Base-by-base conservation (phyloP, 129 eudicot genomes). In the Chrysanthemum seticuspe region DNA sequence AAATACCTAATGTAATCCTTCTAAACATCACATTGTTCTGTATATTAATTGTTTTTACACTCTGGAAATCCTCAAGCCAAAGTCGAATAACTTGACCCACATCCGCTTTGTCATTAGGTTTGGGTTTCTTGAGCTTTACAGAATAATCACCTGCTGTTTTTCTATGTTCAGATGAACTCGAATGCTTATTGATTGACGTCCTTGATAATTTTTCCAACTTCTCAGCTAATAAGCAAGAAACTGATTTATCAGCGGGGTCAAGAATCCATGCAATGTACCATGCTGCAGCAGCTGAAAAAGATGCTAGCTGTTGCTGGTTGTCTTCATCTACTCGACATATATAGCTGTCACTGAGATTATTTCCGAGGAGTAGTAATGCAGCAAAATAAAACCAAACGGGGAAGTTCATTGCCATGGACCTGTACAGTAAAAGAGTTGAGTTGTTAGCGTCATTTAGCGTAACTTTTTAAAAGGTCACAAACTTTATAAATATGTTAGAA, bases 261-360 rank as follows among this genome's bases (percentile, higher is more conserved):
- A 90, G 67, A 77, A 87, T 75, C 97, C 97, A 90, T 47, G 95
- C 87, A 67, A 90, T 85, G 67, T 79, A 90, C 83, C 87, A 81
- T 56, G 97, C 85, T 36, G 96, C 90, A 47, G 64, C 75, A 58
- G 80, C 82, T 60, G 80, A 80, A 84, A 65, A 73, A 64, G 78
- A 61, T 64, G 76, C 27, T 80, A 77, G 66, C 13, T 13, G 73
- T 14, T 15, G 56, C 50, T 72, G 51, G 8, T 75, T 68, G 68
- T 74, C 55, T 70, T 63, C 55, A 29, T 51, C 72, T 23, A 52
- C 53, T 59, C 62, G 67, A 53, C 61, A 40, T 19, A 63, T 18
- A 61, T 1, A 70, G 65, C 54, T 59, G 70, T 72, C 84, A 31
- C 56, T 31, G 29, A 48, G 50, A 52, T 51, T 79, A 44, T 76